phyloP scores from a whole-genome alignment of 164 flowering plant genomes.

The Hamamelis virginiana region DNA sequence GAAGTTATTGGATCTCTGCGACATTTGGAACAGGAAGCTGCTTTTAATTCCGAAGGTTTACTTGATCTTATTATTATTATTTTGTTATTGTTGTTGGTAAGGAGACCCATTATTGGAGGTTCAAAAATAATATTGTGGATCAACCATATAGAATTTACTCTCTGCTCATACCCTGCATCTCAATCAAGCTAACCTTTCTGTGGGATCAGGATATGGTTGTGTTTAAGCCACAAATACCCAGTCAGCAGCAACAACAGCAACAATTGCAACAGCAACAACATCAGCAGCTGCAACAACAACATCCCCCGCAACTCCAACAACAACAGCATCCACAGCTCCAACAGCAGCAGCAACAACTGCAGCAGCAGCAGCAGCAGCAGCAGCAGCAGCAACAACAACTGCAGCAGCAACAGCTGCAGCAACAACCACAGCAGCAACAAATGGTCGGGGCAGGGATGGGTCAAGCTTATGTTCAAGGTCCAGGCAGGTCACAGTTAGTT shows the following conservation, averaged over 20 bases:
- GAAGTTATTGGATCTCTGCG: no score
- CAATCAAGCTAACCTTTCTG: background rate
- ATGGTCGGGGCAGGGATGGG: conserved; percentile 60
- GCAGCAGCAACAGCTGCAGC: conserved; percentile 32
- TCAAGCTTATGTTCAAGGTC: conserved; percentile 72
- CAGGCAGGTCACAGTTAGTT: conserved; percentile 61
- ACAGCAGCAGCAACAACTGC: conserved; percentile 15
- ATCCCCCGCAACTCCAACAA: conserved; percentile 9
- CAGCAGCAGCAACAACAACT: conserved; percentile 28
- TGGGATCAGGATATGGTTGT: conserved; percentile 88
- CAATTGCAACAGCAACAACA: conserved; percentile 17
- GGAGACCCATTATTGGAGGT: conserved; percentile 1
- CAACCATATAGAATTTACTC: background rate
- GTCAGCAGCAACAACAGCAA: conserved; percentile 44
- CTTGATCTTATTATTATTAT: background rate
- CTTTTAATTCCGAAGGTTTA: background rate
- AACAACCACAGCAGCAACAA: conserved; percentile 40
- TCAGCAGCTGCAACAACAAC: conserved; percentile 21
- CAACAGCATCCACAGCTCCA: conserved; percentile 16
- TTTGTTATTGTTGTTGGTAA: background rate
- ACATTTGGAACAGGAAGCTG: background rate
- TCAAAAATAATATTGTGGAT: background rate
- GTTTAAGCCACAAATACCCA: conserved; percentile 79
- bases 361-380: conserved; percentile 29
- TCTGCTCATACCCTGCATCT: background rate